These are phyloP conservation scores for Mediolabrus comicus DNA, from an alignment of 108 stramenopile genomes.

Conservation along the genomic window DNA sequence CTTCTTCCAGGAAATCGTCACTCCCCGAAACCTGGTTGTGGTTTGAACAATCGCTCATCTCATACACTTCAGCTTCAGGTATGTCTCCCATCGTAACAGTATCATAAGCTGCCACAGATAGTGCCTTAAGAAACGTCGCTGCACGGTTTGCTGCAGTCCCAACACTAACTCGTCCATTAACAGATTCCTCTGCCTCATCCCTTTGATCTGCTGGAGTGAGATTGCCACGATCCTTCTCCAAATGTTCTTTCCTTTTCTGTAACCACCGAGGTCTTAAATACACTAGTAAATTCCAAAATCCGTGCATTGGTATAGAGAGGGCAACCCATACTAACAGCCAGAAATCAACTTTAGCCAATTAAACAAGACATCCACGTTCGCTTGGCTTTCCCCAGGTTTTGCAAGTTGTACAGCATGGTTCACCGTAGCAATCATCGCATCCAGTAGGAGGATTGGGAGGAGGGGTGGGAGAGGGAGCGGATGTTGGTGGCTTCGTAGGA, in stretches of 20 bases:
- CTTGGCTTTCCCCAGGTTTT: no score
- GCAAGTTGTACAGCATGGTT: no score
- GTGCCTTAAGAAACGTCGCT: background rate
- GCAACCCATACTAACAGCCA: background rate
- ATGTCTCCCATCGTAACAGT: background rate
- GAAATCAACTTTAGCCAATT: no score
- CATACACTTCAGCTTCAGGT: background rate
- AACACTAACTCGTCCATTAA: background rate
- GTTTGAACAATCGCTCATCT: no score
- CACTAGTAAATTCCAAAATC: constrained; percentile 13
- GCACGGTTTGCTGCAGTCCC: background rate
- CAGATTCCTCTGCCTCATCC: background rate
- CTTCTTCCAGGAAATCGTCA: background rate
- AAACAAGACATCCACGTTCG: no score
- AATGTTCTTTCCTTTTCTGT: constrained; percentile 3
- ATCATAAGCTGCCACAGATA: background rate
- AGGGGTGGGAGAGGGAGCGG: no score
- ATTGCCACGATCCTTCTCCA: background rate
- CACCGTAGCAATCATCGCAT: no score
- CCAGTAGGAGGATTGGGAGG: no score
- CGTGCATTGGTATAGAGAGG: constrained; percentile 12
- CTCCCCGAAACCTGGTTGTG: background rate
- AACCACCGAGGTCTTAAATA: constrained; percentile 10
- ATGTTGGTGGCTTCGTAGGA: no score
- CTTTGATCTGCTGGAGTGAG: background rate